Base-by-base conservation (phyloP, 1,284 basidiomycete species). In the Phenoliferia sp. region DNA sequence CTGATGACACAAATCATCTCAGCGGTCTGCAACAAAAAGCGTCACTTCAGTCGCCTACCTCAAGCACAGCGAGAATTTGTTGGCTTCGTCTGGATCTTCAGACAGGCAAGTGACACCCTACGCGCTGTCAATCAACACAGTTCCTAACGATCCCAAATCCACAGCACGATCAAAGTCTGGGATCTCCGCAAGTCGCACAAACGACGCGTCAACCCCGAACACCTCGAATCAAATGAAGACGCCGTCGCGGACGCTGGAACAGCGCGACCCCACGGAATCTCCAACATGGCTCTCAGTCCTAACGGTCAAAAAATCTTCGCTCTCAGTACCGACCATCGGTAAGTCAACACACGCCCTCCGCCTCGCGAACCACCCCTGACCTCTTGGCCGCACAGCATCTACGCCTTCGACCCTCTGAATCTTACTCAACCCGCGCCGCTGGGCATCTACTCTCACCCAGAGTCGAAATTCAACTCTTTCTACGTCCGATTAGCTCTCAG, bases 141-240 rank as follows among this genome's bases (percentile, higher is more conserved):
- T 15, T 34, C 32, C 29, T 35, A 2, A 35, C 48, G 7, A 9
- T 54, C 28, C 9, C 4, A 12, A 3, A 19, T 61, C 7, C 15
- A 50, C 64, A 74, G 74, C 22, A 48, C 69, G 26, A 56, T 76
- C 69, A 75, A 75, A 39, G 57, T 76, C 29, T 76, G 75, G 75
- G 75, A 76, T 62, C 65, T 76, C 7, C 72, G 75, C 10, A 69
- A 69, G 15, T 72, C 72, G 3, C 69, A 73, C 62, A 70, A 69
- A 26, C 69, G 72, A 17, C 73, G 75, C 19, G 69, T 76, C 59
- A 76, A 76, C 64, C 75, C 75, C 3, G 66, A 66, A 0, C 64
- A 60, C 17, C 44, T 69, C 59, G 72, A 75, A 55, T 67, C 66
- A 34, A 75, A 67, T 59, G 65, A 71, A 26, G 73, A 74, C 26